Evolutionary conservation across 2,329 filamentous ascomycete genomes (phyloP), one percentile per base, ranked within the genome.

Genomic region (Pseudogymnoascus sp.): DNA sequence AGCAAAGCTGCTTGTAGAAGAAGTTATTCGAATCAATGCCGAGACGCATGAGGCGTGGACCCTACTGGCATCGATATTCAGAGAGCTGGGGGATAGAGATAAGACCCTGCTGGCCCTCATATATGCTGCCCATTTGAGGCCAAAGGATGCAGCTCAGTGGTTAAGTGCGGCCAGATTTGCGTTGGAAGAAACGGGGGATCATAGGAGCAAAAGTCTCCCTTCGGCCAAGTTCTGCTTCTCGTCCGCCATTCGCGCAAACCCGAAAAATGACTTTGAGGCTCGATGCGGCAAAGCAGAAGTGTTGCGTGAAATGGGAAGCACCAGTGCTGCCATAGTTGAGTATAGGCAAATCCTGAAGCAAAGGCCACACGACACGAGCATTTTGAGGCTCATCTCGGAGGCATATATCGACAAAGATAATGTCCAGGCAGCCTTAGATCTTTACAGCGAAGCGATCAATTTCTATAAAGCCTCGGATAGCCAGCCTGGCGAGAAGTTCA

Each of bases 1-100:
- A 41, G 87, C 89, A 4, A 76, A 85, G 37, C 79, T 81, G 14
- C 77, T 83, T 22, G 81, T 85, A 7, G 80, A 82, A 41, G 85
- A 89, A 68, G 82, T 88, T 63, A 87, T 89, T 69, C 81, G 85
- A 60, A 86, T 89, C 71, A 89, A 89, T 66, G 84, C 84, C 19
- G 85, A 88, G 71, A 88, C 84, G 1, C 81, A 86, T 65, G 81
- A 84, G 67, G 86, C 87, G 24, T 89, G 86, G 86, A 82, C 80
- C 12, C 77, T 87, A 11, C 73, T 89, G 53, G 80, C 84, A 0
- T 82, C 84, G 2, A 83, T 88, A 61, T 84, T 85, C 68, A 78
- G 82, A 64, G 85, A 88, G 70, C 79, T 83, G 63, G 83, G 83
- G 1, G 80, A 86, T 56, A 75, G 78, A 24, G 78, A 82, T 64